phyloP scores from a whole-genome alignment of 2,329 filamentous ascomycete species.

The Metarhizium humberi region DNA sequence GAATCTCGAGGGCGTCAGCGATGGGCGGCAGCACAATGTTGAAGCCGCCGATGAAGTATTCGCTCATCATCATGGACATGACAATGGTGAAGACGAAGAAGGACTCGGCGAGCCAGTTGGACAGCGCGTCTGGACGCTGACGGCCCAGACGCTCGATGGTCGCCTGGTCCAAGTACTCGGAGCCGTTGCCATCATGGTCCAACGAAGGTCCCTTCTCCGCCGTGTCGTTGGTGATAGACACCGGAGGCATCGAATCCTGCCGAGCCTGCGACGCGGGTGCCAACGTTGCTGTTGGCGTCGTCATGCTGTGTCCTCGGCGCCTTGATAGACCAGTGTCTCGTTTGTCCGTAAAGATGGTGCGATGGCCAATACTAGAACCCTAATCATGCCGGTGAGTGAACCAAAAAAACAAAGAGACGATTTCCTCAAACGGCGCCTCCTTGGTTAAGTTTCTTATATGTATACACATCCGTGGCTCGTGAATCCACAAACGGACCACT shows the following conservation, averaged over 20 bases:
- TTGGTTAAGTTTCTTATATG: too few species aligned
- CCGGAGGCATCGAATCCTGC: background rate
- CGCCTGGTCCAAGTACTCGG: slow-evolving; percentile 11
- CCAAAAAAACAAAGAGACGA: too few species aligned
- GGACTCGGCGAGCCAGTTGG: slow-evolving; percentile 43
- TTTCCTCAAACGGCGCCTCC: too few species aligned
- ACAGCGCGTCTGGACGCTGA: slow-evolving; percentile 49
- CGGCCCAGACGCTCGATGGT: slow-evolving; percentile 53
- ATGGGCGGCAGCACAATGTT: slow-evolving; percentile 62
- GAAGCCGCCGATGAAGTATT: slow-evolving; percentile 73
- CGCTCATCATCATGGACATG: slow-evolving; percentile 55
- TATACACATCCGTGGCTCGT: too few species aligned
- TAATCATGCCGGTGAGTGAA: too few species aligned
- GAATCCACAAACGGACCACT: too few species aligned
- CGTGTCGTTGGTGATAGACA: background rate
- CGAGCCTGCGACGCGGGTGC: background rate
- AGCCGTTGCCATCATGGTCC: background rate
- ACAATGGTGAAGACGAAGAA: slow-evolving; percentile 54
- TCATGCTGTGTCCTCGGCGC: background rate
- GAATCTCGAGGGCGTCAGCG: slow-evolving; percentile 52
- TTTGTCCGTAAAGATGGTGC: background rate
- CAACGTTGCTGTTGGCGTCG: background rate
- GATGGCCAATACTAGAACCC: too few species aligned
- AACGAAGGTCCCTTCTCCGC: background rate
- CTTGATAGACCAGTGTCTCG: background rate